Evolutionary conservation across 495 filamentous ascomycete genomes (phyloP), one percentile per base, ranked within the genome.

Genomic region (Aspergillus sparsus): DNA sequence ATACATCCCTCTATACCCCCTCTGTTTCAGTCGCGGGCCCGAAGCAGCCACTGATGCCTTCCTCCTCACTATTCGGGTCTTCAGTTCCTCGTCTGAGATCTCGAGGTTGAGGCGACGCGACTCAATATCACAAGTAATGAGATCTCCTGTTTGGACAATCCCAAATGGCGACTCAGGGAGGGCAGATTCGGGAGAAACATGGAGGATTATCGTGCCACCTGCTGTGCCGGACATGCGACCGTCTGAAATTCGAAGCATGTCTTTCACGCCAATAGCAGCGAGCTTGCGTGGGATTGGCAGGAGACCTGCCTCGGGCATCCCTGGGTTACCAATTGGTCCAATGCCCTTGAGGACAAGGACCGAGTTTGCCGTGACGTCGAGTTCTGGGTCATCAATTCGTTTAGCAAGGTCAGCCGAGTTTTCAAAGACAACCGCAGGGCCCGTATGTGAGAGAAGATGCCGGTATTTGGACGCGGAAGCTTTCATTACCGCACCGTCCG

Each of bases 161-260:
- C 85, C 86, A 47, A 88, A 74, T 33, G 81, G 81, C n/a, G 76
- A 82, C 34, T 64, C 74, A 8, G 83, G 80, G 36, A 85, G 66
- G 5, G 77, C 84, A 36, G 82, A 79, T 67, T 89, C 87, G 0
- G 86, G 87, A 15, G 81, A 82, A 3, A 89, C 77, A 66, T 89
- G 86, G 41, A 89, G 70, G 0, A 87, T 75, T n/a, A 89, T 86
- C 0, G 85, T 89, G 1, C 87, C 86, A 0, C 85, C 86, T 0
- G 87, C 87, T 0, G 86, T 89, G 0, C 87, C 86, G 37, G 82
- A 85, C 85, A 89, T 88, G 11, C 87, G 69, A 0, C 87, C 86
- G 63, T 89, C 87, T 0, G 82, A 85, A 1, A 89, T 68, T 0
- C 87, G 73, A 41, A 89, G 68, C 87, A 89, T 89, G 68, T 89